A percentile compares a stretch with the other conserved stretches of the same genome.
Conservation (phyloP, 352 stramenopile genomes). For the Globisporangium solare region DNA sequence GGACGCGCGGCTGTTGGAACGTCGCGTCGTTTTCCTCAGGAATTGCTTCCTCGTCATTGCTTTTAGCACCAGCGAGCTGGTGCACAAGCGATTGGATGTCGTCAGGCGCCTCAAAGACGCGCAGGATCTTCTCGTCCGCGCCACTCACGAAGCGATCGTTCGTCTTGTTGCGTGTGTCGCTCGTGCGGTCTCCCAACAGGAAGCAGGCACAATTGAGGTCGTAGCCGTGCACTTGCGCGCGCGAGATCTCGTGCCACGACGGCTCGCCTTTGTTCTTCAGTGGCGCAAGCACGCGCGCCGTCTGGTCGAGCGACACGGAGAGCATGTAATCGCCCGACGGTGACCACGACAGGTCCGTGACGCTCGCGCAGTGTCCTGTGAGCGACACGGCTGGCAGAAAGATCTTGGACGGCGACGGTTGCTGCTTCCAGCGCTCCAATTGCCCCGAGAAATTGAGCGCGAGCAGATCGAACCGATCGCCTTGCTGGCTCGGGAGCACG, state of each 20-base stretch:
- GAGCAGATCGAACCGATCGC: constrained; percentile 40
- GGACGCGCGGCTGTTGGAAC: constrained; percentile 12
- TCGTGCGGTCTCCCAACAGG: constrained; percentile 10
- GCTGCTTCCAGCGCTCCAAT: constrained; percentile 62
- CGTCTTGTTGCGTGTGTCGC: background rate
- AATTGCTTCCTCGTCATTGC: background rate
- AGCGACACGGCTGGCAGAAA: constrained; percentile 50
- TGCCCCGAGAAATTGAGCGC: constrained; percentile 61
- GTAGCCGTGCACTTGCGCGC: constrained; percentile 77
- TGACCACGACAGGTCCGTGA: constrained; percentile 70
- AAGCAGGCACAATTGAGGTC: constrained; percentile 77
- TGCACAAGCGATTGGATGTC: constrained; percentile 31
- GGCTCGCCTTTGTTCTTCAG: constrained; percentile 4
- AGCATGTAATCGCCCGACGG: constrained; percentile 55
- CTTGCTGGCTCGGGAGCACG: constrained; percentile 24
- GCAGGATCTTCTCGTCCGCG: constrained; percentile 83
- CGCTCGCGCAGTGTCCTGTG: constrained; percentile 46
- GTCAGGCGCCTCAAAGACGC: constrained; percentile 63
- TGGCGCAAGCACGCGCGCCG: constrained; percentile 47
- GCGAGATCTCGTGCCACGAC: constrained; percentile 63
- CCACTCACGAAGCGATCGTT: constrained; percentile 67
- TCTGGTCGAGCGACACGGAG: constrained; percentile 75
- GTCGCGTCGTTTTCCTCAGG: background rate
- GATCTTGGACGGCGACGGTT: constrained; percentile 35
- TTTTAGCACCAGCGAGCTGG: constrained; percentile 13